Conservation (phyloP, 1,284 basidiomycete species). For the Cystobasidiaceae sp. region DNA sequence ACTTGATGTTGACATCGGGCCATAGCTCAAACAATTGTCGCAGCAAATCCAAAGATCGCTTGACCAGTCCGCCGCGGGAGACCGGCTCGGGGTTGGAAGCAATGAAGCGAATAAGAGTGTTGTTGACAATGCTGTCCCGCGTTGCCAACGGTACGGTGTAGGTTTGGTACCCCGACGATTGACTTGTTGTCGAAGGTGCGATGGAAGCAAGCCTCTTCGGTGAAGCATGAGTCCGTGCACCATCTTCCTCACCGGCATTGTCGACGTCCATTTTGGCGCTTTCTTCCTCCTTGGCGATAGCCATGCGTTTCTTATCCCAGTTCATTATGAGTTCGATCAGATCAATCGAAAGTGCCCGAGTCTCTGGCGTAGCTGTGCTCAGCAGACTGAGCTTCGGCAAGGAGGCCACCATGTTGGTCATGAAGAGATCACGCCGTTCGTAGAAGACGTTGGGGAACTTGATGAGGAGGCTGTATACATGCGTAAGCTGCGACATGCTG, state of each 20-base stretch:
- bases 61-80: constrained; percentile 60
- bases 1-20: constrained; percentile 88
- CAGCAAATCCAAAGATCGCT: constrained; percentile 73
- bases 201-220: constrained; percentile 44
- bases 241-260: constrained; percentile 33
- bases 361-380: constrained; percentile 65
- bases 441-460: constrained; percentile 91
- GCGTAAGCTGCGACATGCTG: constrained; percentile 71
- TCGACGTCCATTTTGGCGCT: constrained; percentile 49
- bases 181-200: constrained; percentile 46
- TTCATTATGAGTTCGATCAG: constrained; percentile 48
- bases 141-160: constrained; percentile 59
- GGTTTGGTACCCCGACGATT: constrained; percentile 25
- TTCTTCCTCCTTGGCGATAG: constrained; percentile 53
- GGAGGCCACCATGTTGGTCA: constrained; percentile 91
- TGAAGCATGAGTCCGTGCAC: constrained; percentile 2
- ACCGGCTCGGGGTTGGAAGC: constrained; percentile 67
- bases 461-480: constrained; percentile 87
- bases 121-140: constrained; percentile 77
- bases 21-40: constrained; percentile 78
- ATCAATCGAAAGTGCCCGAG: constrained; percentile 57
- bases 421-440: constrained; percentile 84
- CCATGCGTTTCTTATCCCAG: constrained; percentile 47
- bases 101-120: constrained; percentile 82
- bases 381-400: constrained; percentile 81